These are phyloP conservation scores for Claviceps arundinis DNA, from an alignment of 2,329 filamentous ascomycete species.

Conservation along the genomic window DNA sequence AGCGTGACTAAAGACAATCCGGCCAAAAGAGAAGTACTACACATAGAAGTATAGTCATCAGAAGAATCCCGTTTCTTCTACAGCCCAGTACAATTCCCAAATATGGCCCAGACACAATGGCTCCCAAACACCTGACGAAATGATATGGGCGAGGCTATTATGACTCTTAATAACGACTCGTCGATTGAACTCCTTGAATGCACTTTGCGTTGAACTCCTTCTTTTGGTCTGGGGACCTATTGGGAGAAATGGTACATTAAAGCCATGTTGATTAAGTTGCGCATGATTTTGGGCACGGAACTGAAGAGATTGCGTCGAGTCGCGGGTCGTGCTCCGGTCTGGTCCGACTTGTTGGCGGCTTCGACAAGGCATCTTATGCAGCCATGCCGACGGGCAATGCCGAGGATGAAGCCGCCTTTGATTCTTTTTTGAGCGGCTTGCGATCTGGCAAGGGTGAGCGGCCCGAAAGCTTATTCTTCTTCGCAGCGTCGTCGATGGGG, in stretches of 20 bases:
- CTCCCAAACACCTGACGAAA: not conserved
- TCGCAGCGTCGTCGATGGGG: constrained; percentile 7
- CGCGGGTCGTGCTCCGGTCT: not conserved
- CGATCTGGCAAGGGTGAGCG: constrained; percentile 4
- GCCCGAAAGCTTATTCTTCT: constrained; percentile 11
- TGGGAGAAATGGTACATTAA: not conserved
- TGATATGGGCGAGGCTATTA: not conserved
- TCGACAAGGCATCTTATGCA: not conserved
- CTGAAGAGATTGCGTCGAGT: constrained; percentile 28
- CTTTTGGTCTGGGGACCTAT: not conserved
- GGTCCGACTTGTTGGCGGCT: constrained; percentile 11
- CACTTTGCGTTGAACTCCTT: not conserved
- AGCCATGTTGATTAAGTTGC: constrained; percentile 20
- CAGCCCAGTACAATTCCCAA: not conserved
- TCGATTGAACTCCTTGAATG: not conserved
- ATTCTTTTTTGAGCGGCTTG: not conserved
- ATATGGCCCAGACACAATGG: not conserved
- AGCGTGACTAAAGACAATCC: not conserved
- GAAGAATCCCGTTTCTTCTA: not conserved
- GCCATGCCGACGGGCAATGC: not conserved
- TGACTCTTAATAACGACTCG: not conserved
- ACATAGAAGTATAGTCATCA: not conserved
- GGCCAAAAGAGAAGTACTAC: not conserved
- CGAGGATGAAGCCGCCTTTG: not conserved
- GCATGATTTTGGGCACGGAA: constrained; percentile 27